Evolutionary conservation across 345 rosid species (phyloP).

Genomic region (Chamaenerion angustifolium): DNA sequence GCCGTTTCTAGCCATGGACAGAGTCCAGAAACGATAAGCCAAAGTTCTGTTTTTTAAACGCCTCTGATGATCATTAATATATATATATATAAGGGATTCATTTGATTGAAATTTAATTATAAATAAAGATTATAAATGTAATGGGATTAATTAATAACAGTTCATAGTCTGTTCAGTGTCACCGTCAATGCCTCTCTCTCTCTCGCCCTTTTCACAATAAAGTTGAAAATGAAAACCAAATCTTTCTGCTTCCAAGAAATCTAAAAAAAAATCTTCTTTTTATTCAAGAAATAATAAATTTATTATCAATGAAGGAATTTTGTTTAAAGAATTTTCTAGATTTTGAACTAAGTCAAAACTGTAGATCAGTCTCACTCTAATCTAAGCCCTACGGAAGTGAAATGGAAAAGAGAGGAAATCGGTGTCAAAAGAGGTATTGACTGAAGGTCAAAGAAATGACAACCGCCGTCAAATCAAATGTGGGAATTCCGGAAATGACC

Average conservation of each 20-base stretch:
- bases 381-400: too few relatives aligned
- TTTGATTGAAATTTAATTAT: too few relatives aligned
- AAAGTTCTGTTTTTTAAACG: not conserved
- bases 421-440: constrained; percentile 7
- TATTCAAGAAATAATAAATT: too few relatives aligned
- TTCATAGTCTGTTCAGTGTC: not conserved
- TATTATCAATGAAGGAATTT: too few relatives aligned
- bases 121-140: too few relatives aligned
- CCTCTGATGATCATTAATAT: too few relatives aligned
- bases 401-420: too few relatives aligned
- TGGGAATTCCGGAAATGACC: constrained; percentile 1
- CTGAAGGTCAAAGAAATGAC: constrained; percentile 13
- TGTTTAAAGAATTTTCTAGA: too few relatives aligned
- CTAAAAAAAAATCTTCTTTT: not conserved
- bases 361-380: too few relatives aligned
- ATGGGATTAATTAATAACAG: constrained; percentile 2
- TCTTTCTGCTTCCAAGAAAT: constrained; percentile 29
- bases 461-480: constrained; percentile 17
- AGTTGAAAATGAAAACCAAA: constrained; percentile 23
- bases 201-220: constrained; percentile 13
- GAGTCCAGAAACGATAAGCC: constrained; percentile 2
- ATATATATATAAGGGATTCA: too few relatives aligned
- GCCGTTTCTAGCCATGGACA: constrained; percentile 39
- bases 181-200: constrained; percentile 5
- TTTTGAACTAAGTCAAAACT: too few relatives aligned